Percentiles rank a stretch among this genome's conserved stretches.
Conservation (phyloP, 1,284 basidiomycete species). For the Phlebopus sp. region DNA sequence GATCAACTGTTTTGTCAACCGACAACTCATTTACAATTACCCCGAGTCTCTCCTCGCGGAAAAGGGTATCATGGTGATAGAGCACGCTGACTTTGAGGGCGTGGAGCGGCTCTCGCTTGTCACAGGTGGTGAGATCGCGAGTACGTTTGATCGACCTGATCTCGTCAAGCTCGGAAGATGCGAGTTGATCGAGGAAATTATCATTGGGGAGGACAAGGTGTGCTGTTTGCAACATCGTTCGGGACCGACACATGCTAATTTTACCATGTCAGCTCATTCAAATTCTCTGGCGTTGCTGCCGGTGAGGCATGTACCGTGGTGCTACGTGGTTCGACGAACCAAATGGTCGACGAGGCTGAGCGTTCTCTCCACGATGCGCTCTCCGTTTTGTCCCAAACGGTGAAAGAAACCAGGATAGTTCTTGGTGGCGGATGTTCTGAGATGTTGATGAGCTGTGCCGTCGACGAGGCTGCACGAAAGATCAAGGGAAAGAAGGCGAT, state of each 20-base stretch:
- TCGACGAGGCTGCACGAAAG: constrained; percentile 84
- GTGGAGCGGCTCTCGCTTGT: constrained; percentile 96
- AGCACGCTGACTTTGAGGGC: constrained; percentile 99
- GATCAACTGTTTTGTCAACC: constrained; percentile 98
- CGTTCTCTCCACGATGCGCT: constrained; percentile 97
- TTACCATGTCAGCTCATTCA: constrained; percentile 72
- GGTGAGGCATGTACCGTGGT: constrained; percentile 99
- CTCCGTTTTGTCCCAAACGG: constrained; percentile 95
- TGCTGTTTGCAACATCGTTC: constrained; percentile 11
- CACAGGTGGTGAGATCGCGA: constrained; percentile 96
- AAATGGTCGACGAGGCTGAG: constrained; percentile 99
- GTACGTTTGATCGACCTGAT: constrained; percentile 93
- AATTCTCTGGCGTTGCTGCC: constrained; percentile 98
- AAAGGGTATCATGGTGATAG: constrained; percentile 93
- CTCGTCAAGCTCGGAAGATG: constrained; percentile 92
- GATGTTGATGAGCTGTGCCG: constrained; percentile 95
- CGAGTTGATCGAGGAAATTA: constrained; percentile 96
- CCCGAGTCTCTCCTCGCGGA: constrained; percentile 94
- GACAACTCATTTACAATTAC: constrained; percentile 99
- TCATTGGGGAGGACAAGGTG: constrained; percentile 99
- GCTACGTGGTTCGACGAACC: constrained; percentile 92
- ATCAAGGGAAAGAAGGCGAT: constrained; percentile 95
- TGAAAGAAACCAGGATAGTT: constrained; percentile 92
- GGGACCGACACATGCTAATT: constrained; percentile 1
- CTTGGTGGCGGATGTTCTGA: constrained; percentile 97